Evolutionary conservation across 108 stramenopile species (phyloP).

Genomic region (Pseudonitzschia multiseries): DNA sequence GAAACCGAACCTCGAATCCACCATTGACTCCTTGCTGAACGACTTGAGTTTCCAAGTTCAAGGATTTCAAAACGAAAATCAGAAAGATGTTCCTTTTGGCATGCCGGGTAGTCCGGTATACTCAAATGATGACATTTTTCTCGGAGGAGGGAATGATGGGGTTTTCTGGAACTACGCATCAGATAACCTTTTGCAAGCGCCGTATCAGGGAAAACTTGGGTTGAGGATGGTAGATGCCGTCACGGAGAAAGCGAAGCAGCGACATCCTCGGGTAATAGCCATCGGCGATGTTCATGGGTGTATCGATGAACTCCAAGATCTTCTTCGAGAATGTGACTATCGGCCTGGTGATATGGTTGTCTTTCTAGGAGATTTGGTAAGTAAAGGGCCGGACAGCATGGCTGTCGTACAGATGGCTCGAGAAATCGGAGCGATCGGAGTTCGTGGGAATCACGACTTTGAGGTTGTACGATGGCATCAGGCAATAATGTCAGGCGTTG

Average conservation of each 20-base stretch:
- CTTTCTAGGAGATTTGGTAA: slow-evolving; percentile 91
- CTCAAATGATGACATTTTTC: slow-evolving; percentile 62
- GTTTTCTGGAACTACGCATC: slow-evolving; percentile 72
- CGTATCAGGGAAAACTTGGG: slow-evolving; percentile 67
- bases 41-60: slow-evolving; percentile 13
- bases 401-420: slow-evolving; percentile 89
- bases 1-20: slow-evolving; percentile 5
- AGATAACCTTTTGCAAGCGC: slow-evolving; percentile 47
- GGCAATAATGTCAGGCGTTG: slow-evolving; percentile 75
- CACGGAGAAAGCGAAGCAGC: slow-evolving; percentile 57
- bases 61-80: slow-evolving; percentile 27
- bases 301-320: slow-evolving; percentile 85
- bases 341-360: slow-evolving; percentile 86
- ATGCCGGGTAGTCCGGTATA: slow-evolving; percentile 57
- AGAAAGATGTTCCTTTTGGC: slow-evolving; percentile 50
- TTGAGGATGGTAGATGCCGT: slow-evolving; percentile 75
- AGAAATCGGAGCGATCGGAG: slow-evolving; percentile 90
- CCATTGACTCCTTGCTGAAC: slow-evolving; percentile 7
- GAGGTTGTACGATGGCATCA: slow-evolving; percentile 89
- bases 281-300: slow-evolving; percentile 96
- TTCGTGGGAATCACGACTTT: slow-evolving; percentile 96
- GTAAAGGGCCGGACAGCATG: slow-evolving; percentile 92
- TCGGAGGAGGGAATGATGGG: slow-evolving; percentile 68
- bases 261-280: slow-evolving; percentile 78
- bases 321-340: slow-evolving; percentile 86